Evolutionary conservation across 148 eudicot species (phyloP).

Genomic region (Dysphania ambrosioides): DNA sequence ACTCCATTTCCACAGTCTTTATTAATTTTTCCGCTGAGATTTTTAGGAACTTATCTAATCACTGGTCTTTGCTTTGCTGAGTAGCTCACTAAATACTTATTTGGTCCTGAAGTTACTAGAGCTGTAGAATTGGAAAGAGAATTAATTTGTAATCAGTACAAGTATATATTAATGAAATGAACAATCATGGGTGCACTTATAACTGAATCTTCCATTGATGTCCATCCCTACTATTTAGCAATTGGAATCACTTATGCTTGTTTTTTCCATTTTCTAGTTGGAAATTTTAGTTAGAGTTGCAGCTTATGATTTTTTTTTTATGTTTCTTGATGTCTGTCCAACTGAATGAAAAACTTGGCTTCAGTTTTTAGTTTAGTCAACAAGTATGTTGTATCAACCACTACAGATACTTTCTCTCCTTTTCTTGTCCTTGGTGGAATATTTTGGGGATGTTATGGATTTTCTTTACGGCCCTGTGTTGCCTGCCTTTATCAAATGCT

Average conservation of each 20-base stretch:
- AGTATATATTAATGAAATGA: neutral
- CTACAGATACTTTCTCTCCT: neutral
- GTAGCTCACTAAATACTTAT: neutral
- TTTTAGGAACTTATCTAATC: neutral
- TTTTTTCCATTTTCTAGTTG: neutral
- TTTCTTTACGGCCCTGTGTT: neutral
- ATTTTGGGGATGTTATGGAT: neutral
- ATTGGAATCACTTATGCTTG: neutral
- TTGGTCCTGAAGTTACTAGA: constrained; percentile 6
- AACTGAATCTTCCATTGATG: neutral
- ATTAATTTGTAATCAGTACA: neutral
- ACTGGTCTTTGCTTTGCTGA: neutral
- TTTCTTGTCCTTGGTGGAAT: neutral
- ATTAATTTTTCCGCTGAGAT: neutral
- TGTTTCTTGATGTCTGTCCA: neutral
- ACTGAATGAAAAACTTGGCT: neutral
- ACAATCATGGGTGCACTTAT: neutral
- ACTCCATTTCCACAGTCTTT: neutral
- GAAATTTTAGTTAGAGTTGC: neutral
- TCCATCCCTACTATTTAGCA: neutral
- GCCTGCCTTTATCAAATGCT: neutral
- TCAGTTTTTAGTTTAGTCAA: neutral
- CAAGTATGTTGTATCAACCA: neutral
- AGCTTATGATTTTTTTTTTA: neutral
- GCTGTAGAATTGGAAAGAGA: neutral